These are phyloP conservation scores for Silene conica DNA, from an alignment of 148 eudicot species.

Conservation along the genomic window DNA sequence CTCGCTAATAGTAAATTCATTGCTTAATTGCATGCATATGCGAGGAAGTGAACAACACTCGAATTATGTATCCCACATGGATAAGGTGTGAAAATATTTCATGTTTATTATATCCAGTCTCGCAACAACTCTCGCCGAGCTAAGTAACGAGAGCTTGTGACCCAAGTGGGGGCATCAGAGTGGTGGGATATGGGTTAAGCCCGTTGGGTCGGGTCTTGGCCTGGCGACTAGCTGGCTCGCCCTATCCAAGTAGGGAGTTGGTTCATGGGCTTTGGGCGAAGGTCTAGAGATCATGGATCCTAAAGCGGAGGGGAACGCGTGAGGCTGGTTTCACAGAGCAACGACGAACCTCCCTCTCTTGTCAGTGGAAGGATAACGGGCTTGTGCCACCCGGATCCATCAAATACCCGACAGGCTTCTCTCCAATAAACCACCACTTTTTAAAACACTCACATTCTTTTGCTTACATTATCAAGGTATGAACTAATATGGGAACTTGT, in stretches of 20 bases:
- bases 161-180: conserved; percentile 14
- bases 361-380: conserved; percentile 25
- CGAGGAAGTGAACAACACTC: too few species aligned
- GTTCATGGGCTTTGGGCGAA: not conserved
- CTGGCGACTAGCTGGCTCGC: not conserved
- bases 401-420: not conserved
- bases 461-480: too few species aligned
- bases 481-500: too few species aligned
- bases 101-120: too few species aligned
- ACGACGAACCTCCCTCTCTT: conserved; percentile 14
- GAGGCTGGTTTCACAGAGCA: conserved; percentile 28
- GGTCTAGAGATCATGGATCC: not conserved
- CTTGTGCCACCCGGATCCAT: conserved; percentile 16
- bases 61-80: too few species aligned
- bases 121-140: not conserved
- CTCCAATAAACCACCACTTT: not conserved
- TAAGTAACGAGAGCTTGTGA: conserved; percentile 9
- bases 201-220: not conserved
- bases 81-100: too few species aligned
- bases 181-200: not conserved
- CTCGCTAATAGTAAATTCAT: too few species aligned
- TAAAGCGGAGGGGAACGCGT: conserved; percentile 22
- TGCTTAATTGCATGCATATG: too few species aligned
- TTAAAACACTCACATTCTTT: too few species aligned
- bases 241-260: conserved; percentile 17